phyloP scores from a whole-genome alignment of 2,329 filamentous ascomycete species.

The Aspergillaceae sp. region DNA sequence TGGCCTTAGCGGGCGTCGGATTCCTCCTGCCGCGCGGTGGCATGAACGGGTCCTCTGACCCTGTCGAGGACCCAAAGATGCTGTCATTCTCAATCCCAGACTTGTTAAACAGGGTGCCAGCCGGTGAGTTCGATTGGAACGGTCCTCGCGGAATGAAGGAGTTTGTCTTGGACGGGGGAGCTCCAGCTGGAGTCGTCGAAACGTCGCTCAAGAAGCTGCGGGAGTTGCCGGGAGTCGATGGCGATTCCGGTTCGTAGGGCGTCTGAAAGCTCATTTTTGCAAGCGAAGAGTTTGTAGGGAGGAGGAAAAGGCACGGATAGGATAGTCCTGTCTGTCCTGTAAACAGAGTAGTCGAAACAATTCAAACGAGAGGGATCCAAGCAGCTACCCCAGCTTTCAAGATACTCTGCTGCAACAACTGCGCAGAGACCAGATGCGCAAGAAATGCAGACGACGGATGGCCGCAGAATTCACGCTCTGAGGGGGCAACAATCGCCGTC shows the following conservation, averaged over 20 bases:
- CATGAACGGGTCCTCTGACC: conserved; percentile 22
- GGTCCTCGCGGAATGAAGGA: conserved; percentile 49
- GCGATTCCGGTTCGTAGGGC: conserved; percentile 28
- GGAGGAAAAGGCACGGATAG: neutral
- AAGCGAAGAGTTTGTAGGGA: neutral
- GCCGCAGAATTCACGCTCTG: neutral
- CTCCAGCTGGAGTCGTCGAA: conserved; percentile 52
- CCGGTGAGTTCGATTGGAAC: conserved; percentile 26
- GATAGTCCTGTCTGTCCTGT: neutral
- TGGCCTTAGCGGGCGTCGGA: conserved; percentile 14
- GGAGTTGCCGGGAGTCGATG: conserved; percentile 32
- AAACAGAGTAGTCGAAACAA: neutral
- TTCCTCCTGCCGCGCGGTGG: conserved; percentile 17
- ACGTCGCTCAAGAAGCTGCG: conserved; percentile 32
- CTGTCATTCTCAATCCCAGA: conserved; percentile 28
- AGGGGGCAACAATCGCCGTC: neutral
- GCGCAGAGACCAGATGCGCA: neutral
- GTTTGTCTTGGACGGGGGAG: conserved; percentile 43
- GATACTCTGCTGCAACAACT: neutral
- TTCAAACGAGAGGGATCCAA: neutral
- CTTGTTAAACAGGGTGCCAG: conserved; percentile 29
- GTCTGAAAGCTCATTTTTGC: conserved; percentile 28
- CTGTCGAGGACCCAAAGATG: conserved; percentile 30
- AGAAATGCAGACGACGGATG: neutral
- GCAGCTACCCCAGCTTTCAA: neutral